Percentiles rank a stretch among this genome's conserved stretches.
Evolutionary conservation across 768 basidiomycete species (phyloP).

Genomic region (Lentinula raphanica): DNA sequence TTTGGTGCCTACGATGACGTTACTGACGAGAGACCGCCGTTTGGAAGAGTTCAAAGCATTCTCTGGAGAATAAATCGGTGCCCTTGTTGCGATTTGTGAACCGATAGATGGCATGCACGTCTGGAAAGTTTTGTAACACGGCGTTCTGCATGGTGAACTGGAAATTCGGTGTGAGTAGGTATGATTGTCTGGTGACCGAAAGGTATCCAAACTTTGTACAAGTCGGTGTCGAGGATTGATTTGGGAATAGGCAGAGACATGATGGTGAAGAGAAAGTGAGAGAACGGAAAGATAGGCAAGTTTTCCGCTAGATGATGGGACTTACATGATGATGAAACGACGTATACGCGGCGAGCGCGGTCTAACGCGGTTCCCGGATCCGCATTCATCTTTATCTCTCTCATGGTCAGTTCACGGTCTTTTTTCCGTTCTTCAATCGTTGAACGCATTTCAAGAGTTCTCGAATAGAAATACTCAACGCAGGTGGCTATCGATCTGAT

Average conservation of each 20-base stretch:
- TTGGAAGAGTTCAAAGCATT: constrained; percentile 57
- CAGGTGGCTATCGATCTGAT: constrained; percentile 86
- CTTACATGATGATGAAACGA: background rate
- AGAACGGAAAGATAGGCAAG: background rate
- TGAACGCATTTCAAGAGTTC: constrained; percentile 30
- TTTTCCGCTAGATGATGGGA: no score
- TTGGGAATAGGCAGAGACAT: constrained; percentile 16
- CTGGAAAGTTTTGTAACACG: constrained; percentile 71
- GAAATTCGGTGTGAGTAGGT: background rate
- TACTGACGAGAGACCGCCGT: constrained; percentile 50
- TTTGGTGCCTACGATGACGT: constrained; percentile 3
- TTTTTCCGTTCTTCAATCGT: background rate
- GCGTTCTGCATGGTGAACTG: constrained; percentile 97
- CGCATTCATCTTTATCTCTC: background rate
- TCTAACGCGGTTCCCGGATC: no score
- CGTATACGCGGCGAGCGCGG: no score
- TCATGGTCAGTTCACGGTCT: background rate
- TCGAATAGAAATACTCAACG: constrained; percentile 73
- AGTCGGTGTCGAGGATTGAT: constrained; percentile 87
- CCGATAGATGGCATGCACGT: constrained; percentile 61
- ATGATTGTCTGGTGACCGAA: background rate
- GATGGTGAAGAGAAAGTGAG: background rate
- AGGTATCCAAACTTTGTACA: constrained; percentile 70
- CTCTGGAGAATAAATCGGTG: constrained; percentile 54
- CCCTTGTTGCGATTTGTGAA: constrained; percentile 75